Conservation (phyloP, 1,284 basidiomycete species). For the Lignosus rhinocerotis region DNA sequence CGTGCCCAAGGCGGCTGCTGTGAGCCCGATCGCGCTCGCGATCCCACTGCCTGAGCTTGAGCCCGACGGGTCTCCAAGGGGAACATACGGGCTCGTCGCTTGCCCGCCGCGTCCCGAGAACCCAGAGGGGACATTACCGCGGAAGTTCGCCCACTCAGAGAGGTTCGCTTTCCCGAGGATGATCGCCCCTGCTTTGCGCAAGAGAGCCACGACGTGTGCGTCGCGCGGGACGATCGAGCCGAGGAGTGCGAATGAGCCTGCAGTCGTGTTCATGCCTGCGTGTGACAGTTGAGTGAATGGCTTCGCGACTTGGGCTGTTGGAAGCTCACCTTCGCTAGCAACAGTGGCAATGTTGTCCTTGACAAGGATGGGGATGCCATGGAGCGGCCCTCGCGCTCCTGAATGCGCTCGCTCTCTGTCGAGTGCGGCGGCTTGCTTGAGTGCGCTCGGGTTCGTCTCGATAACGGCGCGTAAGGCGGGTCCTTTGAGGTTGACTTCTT, state of each 20-base stretch:
- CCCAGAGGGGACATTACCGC: slow-evolving; percentile 35
- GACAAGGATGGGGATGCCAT: slow-evolving; percentile 70
- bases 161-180: slow-evolving; percentile 40
- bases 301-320: neutral
- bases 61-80: slow-evolving; percentile 44
- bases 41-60: slow-evolving; percentile 67
- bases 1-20: slow-evolving; percentile 58
- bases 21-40: slow-evolving; percentile 62
- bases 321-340: slow-evolving; percentile 47
- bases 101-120: slow-evolving; percentile 46
- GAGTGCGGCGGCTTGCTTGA: slow-evolving; percentile 52
- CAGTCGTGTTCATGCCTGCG: slow-evolving; percentile 62
- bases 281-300: no score
- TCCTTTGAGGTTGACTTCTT: slow-evolving; percentile 69
- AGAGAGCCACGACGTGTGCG: slow-evolving; percentile 38
- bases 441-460: slow-evolving; percentile 61
- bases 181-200: slow-evolving; percentile 46
- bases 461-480: slow-evolving; percentile 62
- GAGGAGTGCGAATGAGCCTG: slow-evolving; percentile 44
- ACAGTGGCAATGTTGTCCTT: slow-evolving; percentile 62
- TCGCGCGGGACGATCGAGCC: slow-evolving; percentile 43
- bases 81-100: slow-evolving; percentile 40
- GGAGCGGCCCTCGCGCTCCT: slow-evolving; percentile 55
- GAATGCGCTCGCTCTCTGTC: slow-evolving; percentile 52
- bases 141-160: slow-evolving; percentile 32